Conservation (phyloP, 495 filamentous ascomycete species). For the Neurospora cerealis region DNA sequence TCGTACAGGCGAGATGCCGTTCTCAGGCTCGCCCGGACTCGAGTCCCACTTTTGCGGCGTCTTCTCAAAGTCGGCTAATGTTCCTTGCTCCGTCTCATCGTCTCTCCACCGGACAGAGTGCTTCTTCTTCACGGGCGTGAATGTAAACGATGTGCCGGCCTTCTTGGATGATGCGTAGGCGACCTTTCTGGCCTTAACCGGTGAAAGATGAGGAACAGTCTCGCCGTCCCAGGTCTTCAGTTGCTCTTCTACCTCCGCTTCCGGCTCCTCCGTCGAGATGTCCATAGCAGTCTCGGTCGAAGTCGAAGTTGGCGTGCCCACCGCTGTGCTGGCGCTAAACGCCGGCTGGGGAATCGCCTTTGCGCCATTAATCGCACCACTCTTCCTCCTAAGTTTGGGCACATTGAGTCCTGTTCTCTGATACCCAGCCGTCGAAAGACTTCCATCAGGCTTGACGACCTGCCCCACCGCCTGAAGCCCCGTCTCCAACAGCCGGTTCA, state of each 20-base stretch:
- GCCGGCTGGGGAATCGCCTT: background rate
- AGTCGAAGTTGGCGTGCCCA: background rate
- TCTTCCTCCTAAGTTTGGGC: background rate
- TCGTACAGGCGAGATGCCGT: constrained; percentile 10
- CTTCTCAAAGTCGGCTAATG: constrained; percentile 79
- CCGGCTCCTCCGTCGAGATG: background rate
- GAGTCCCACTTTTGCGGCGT: constrained; percentile 61
- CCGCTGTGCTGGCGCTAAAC: background rate
- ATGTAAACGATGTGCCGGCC: constrained; percentile 31
- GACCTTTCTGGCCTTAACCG: background rate
- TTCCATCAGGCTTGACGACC: constrained; percentile 85
- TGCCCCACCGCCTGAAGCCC: constrained; percentile 64
- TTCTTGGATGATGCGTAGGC: background rate
- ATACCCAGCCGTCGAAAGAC: constrained; percentile 48
- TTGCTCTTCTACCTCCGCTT: background rate
- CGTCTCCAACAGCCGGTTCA: constrained; percentile 65
- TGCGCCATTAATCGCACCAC: background rate
- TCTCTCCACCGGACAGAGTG: constrained; percentile 86
- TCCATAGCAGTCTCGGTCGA: background rate
- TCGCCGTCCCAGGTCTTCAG: background rate
- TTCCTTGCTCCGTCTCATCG: constrained; percentile 69
- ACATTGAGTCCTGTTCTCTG: constrained; percentile 40
- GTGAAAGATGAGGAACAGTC: background rate
- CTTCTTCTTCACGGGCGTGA: constrained; percentile 76
- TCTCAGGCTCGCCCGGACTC: constrained; percentile 33